These are phyloP conservation scores for Aspergillus sp. DNA, from an alignment of 2,329 filamentous ascomycete genomes.

Conservation along the genomic window DNA sequence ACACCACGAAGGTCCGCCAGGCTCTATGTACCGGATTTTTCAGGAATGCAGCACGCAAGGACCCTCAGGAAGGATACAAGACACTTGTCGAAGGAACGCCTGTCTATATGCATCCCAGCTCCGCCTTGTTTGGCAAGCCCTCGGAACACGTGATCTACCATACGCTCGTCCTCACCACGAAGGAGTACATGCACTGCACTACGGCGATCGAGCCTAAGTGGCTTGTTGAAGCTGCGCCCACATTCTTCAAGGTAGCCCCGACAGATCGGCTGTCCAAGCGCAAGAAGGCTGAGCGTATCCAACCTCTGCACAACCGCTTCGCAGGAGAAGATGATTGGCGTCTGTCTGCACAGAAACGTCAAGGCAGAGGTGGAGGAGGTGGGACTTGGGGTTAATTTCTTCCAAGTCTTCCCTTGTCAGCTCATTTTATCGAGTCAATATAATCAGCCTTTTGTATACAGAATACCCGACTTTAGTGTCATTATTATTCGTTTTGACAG, in stretches of 20 bases:
- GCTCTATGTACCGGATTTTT: constrained; percentile 94
- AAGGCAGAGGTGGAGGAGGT: constrained; percentile 80
- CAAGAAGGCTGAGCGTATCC: constrained; percentile 90
- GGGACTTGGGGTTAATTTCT: constrained; percentile 74
- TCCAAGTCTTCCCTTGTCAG: neutral
- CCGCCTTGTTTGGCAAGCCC: constrained; percentile 90
- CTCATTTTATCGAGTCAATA: constrained; percentile 2
- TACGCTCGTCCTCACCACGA: constrained; percentile 53
- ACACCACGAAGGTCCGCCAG: constrained; percentile 83
- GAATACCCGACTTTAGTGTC: neutral
- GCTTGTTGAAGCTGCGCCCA: constrained; percentile 94
- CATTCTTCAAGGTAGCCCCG: constrained; percentile 95
- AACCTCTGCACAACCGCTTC: constrained; percentile 92
- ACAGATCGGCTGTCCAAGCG: constrained; percentile 84
- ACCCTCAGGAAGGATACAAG: constrained; percentile 95
- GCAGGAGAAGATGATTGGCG: constrained; percentile 94
- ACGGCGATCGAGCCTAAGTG: constrained; percentile 91
- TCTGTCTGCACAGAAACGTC: constrained; percentile 79
- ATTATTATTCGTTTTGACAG: neutral
- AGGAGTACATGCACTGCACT: constrained; percentile 97
- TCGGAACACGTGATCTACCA: constrained; percentile 97
- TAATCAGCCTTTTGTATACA: constrained; percentile 1
- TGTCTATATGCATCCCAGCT: constrained; percentile 90
- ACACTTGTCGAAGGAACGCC: constrained; percentile 93
- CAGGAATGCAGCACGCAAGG: constrained; percentile 90